These are phyloP conservation scores for Tolypocladium inflatum DNA, from an alignment of 2,329 filamentous ascomycete species.

Conservation along the genomic window DNA sequence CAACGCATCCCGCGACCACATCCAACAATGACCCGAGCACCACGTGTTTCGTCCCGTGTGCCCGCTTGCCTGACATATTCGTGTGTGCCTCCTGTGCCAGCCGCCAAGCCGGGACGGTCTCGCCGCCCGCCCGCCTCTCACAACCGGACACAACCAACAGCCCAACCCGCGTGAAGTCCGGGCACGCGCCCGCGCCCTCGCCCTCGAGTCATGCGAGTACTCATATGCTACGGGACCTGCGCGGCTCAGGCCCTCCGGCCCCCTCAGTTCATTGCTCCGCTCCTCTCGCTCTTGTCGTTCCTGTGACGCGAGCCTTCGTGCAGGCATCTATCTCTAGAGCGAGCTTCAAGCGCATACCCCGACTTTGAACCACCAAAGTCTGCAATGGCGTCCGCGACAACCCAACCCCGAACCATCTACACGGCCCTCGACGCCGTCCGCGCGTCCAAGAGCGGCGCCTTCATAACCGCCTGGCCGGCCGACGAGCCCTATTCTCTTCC, in stretches of 20 bases:
- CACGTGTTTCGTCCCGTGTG: not conserved
- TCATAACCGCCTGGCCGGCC: constrained; percentile 16
- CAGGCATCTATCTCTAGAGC: not conserved
- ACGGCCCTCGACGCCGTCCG: constrained; percentile 14
- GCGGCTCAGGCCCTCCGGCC: not conserved
- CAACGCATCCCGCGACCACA: not conserved
- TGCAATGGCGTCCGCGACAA: not conserved
- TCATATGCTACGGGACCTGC: not conserved
- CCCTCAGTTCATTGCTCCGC: not conserved
- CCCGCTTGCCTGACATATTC: not conserved
- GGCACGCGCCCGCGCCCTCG: not conserved
- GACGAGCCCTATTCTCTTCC: constrained; percentile 12
- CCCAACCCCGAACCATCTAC: constrained; percentile 6
- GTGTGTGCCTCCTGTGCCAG: not conserved
- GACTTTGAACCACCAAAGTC: too few species aligned
- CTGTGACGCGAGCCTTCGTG: not conserved
- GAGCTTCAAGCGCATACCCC: not conserved
- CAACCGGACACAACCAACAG: not conserved
- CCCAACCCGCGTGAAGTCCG: not conserved
- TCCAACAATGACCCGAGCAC: not conserved
- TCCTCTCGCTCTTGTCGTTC: not conserved
- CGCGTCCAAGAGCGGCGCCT: constrained; percentile 13
- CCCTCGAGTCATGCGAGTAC: not conserved
- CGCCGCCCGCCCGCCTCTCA: not conserved
- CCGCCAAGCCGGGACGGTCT: not conserved